Base-by-base conservation (phyloP, 2,329 filamentous ascomycete species). In the Claviceps humidiphila region DNA sequence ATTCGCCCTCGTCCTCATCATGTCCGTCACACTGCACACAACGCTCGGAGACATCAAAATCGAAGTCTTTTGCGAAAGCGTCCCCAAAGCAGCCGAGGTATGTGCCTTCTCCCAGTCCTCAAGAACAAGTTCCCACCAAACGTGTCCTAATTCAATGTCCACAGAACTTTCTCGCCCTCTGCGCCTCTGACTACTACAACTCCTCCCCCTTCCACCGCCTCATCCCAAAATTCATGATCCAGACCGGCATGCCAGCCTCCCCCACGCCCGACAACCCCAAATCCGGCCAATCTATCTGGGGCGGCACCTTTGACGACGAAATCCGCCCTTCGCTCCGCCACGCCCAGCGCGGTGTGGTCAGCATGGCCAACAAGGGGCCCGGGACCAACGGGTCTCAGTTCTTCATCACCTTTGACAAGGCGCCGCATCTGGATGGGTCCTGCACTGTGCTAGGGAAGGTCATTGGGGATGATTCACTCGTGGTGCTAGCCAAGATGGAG, bases 31-130 rank as follows among this genome's bases (percentile, higher is more conserved):
- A 11, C 78, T 98, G 14, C 89, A 96, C 69, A 98, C 93, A 49
- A 87, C 83, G 49, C 78, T 85, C 51, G 93, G 93, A 65, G 85
- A 93, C 69, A 77, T 98, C 66, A 98, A 97, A 72, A 80, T 97
- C 61, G 93, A 97, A 69, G 75, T 98, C 59, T 97, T 96, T 72
- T 97, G 91, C 73, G 89, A 96, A 67, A 84, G 87, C 60, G 89
- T 95, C 37, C 93, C 93, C 56, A 90, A 91, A 68, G 95, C 93
- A 0, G 85, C 89, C 57, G 87, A 95, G 72, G 85, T 85, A 71
- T 52, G 71, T 4, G 1, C 17, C 16, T 5, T 24, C 17, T 7
- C 34, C 34, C n/a, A n/a, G 16, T 11, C 48, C 30, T 11, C 8
- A 4, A 34, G 30, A 11, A 34, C 1, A 34, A 2, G 4, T 34